Evolutionary conservation across 345 rosid species (phyloP), one percentile per base, ranked within the genome.

Genomic region (Gossypium sturtianum): DNA sequence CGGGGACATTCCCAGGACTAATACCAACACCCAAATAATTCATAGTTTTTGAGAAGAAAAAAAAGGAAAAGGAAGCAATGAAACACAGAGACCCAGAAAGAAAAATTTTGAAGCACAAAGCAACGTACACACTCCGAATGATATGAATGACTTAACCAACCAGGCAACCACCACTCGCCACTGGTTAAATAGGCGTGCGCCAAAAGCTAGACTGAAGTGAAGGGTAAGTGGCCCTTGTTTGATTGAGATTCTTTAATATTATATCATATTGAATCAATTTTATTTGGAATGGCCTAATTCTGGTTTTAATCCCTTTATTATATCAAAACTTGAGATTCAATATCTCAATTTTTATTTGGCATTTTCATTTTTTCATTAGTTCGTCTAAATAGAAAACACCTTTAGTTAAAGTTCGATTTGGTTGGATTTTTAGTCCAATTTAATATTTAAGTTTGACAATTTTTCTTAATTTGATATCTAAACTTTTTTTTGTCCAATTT

Each of bases 1-100:
- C 89, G 17, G 89, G 78, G 25, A 88, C 90, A 73, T 83, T 85
- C 61, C 90, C 87, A 12, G 97, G 89, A 82, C 93, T 88, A 60
- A 80, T 87, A 44, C 88, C 94, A 67, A 87, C 89, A 6, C 91
- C 89, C 73, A 86, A 79, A 62, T 79, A 88, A 74, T 87, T 88
- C 90, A 88, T 91, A 48, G 60, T 84, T 59, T 74, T 22, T 22
- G 27, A 22, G 61, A 20, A 48, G 41, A 5, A 34, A 34, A 29
- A 34, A 34, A 34, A 34, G 41, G 41, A 34, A 48, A 57, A 57
- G 61, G 61, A 57, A 57, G 29, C 29, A 53, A 20, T 34, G 38
- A 54, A 41, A 17, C 57, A 44, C 7, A 48, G 3, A n/a, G 10
- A n/a, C 57, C 8, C 17, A 41, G 29, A 74, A 3, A 48, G 57